Evolutionary conservation across 2,329 filamentous ascomycete species (phyloP).

Genomic region (Aspergillus novofumigatus): DNA sequence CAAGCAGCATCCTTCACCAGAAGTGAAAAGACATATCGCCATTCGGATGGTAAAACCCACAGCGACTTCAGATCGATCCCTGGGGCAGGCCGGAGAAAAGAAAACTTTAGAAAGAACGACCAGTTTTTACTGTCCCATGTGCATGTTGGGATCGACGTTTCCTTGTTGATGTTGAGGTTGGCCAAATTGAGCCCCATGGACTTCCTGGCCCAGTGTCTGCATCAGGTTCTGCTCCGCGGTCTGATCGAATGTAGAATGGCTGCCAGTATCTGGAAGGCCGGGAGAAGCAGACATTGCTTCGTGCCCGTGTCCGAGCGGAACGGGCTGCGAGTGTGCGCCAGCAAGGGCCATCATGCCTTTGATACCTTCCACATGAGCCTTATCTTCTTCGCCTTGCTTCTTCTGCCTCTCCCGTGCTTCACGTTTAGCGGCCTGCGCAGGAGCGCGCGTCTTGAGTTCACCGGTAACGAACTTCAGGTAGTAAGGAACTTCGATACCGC

Average conservation of each 20-base stretch:
- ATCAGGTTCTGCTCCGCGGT: constrained; percentile 41
- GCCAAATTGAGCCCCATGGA: constrained; percentile 35
- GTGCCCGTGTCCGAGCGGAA: constrained; percentile 25
- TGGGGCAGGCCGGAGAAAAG: neutral
- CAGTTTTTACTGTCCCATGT: constrained; percentile 26
- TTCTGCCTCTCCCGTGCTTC: constrained; percentile 46
- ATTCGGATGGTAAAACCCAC: neutral
- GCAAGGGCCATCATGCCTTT: constrained; percentile 47
- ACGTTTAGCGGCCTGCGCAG: constrained; percentile 54
- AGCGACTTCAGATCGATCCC: neutral
- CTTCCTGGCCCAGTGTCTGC: constrained; percentile 42
- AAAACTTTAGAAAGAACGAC: neutral
- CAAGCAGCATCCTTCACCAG: neutral
- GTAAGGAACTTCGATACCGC: constrained; percentile 82
- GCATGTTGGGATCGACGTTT: constrained; percentile 34
- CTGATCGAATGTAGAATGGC: constrained; percentile 34
- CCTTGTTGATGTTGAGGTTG: constrained; percentile 32
- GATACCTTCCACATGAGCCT: constrained; percentile 45
- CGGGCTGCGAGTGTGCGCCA: constrained; percentile 36
- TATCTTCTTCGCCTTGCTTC: constrained; percentile 44
- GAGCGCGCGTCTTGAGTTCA: constrained; percentile 80
- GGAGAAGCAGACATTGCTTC: constrained; percentile 38
- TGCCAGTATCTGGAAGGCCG: constrained; percentile 29
- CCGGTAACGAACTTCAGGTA: constrained; percentile 85
- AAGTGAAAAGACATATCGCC: neutral